Base-by-base conservation (phyloP, 2,329 filamentous ascomycete genomes). In the Nemania serpens region DNA sequence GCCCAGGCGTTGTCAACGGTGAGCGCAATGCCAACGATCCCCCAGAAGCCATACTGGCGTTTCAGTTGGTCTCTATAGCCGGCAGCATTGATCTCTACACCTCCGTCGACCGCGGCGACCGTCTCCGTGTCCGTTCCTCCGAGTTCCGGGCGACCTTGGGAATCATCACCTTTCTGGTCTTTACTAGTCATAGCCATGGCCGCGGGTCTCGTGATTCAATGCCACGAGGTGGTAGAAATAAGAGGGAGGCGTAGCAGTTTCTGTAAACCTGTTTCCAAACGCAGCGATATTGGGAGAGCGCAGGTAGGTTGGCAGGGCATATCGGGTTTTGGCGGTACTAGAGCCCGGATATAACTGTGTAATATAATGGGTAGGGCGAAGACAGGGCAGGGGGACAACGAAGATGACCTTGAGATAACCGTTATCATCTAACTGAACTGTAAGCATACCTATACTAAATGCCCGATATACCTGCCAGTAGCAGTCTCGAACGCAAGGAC, bases 1-100 rank as follows among this genome's bases (percentile, higher is more conserved):
- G 86, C 81, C 86, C 86, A 89, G 17, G 86, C 85, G 68, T 87
- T 88, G 71, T 87, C 86, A 22, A 87, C 83, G 1, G 84, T 88
- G 52, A 88, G 74, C 0, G 84, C 85, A 47, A 85, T 78, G 22
- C 84, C 85, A 53, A 84, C 84, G 43, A 88, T 81, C 52, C 81
- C 83, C 48, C 87, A 66, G 9, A 88, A 75, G 37, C 83, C 81
- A 71, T 88, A 89, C 68, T 89, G 87, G 15, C 86, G 79, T 59
- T 83, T 81, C 39, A 89, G 75, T 71, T 89, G 85, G 71, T 89
- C 86, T 62, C 77, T 78, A 72, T 89, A 85, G 5, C 87, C 86
- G 1, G 86, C 86, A 1, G 84, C 85, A 68, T 89, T 89, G 70
- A 89, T 72, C n/a, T 79, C 69, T 34, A 79, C 73, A 11, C 80